Evolutionary conservation across 2,329 filamentous ascomycete genomes (phyloP).

Genomic region (Penicillium corylophilum): DNA sequence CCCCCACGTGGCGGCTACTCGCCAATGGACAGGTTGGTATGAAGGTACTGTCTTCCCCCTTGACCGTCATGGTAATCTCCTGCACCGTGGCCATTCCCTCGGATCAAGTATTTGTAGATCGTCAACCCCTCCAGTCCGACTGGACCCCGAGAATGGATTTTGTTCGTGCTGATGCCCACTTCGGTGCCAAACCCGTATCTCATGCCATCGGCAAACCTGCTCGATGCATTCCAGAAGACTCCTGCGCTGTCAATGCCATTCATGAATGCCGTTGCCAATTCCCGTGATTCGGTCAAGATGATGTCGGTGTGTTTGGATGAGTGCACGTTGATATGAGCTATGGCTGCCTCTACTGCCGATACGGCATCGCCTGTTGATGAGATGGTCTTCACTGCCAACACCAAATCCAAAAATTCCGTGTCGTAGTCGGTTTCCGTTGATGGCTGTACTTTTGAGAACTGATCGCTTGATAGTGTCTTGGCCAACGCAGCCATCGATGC

Average conservation of each 20-base stretch:
- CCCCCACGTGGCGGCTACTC: not conserved
- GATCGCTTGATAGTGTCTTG: constrained; percentile 44
- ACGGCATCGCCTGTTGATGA: constrained; percentile 30
- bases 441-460: constrained; percentile 58
- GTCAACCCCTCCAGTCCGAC: constrained; percentile 92
- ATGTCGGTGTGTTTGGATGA: constrained; percentile 92
- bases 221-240: constrained; percentile 96
- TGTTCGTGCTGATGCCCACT: constrained; percentile 98
- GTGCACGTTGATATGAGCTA: constrained; percentile 87
- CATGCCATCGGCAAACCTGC: constrained; percentile 93
- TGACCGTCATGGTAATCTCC: constrained; percentile 62
- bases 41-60: constrained; percentile 57
- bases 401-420: constrained; percentile 86
- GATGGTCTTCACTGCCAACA: constrained; percentile 80
- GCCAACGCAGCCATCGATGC: constrained; percentile 64
- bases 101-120: constrained; percentile 94
- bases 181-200: constrained; percentile 97
- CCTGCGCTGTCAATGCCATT: constrained; percentile 81
- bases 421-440: constrained; percentile 71
- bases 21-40: constrained; percentile 47
- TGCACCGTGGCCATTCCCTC: constrained; percentile 79
- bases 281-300: constrained; percentile 71
- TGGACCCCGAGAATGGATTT: constrained; percentile 90
- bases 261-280: constrained; percentile 78
- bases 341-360: constrained; percentile 63